phyloP scores from a whole-genome alignment of 2,329 filamentous ascomycete species.

The Talaromyces amestolkiae region DNA sequence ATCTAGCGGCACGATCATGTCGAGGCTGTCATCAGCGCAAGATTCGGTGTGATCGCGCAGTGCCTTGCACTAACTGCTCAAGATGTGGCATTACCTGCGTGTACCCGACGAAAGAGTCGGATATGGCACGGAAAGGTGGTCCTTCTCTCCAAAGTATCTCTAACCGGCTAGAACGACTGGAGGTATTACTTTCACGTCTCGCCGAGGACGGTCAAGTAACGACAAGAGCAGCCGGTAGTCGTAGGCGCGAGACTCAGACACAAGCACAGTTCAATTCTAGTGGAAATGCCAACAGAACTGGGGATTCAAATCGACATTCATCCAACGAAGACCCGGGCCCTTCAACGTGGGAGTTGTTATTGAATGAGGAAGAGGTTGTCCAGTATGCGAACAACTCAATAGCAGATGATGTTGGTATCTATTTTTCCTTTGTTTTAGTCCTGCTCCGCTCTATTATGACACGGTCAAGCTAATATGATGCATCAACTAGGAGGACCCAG shows the following conservation, averaged over 20 bases:
- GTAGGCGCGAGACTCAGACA: not conserved
- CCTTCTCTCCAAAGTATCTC: conserved; percentile 22
- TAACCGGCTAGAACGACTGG: conserved; percentile 19
- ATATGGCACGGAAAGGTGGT: conserved; percentile 16
- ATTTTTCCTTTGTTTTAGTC: too few species aligned
- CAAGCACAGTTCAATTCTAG: not conserved
- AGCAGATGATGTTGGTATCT: conserved; percentile 10
- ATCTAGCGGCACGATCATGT: conserved; percentile 21
- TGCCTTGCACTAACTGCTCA: conserved; percentile 29
- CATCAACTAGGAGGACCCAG: not conserved
- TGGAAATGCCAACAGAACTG: conserved; percentile 2
- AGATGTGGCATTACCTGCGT: conserved; percentile 18
- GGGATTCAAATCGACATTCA: not conserved
- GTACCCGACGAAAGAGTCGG: conserved; percentile 22
- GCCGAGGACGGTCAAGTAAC: conserved; percentile 4
- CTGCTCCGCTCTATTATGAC: not conserved
- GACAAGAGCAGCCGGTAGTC: not conserved
- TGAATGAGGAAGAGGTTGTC: conserved; percentile 12
- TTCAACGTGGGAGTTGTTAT: conserved; percentile 20
- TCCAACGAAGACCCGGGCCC: conserved; percentile 3
- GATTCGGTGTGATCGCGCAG: conserved; percentile 29
- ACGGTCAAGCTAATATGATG: conserved; percentile 1
- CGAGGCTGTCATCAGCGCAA: conserved; percentile 29
- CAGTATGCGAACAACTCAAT: conserved; percentile 15
- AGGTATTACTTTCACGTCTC: conserved; percentile 18